Conservation (phyloP, 1,284 basidiomycete genomes). For the Ceratobasidium papillatum region DNA sequence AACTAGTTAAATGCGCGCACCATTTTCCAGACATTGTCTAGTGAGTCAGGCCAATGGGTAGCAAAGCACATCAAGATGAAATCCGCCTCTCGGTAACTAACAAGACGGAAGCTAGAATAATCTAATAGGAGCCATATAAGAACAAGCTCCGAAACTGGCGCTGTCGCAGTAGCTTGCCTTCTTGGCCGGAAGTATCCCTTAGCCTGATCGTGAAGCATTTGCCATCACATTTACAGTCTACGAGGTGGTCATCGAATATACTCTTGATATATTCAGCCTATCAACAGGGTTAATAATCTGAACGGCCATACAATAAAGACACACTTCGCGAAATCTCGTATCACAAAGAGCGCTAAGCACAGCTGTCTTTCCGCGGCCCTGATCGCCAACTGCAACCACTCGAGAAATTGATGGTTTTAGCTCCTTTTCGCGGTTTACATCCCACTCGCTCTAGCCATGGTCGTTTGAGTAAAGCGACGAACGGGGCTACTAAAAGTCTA, state of each 20-base stretch:
- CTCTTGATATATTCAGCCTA: slow-evolving; percentile 77
- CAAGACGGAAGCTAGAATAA: slow-evolving; percentile 89
- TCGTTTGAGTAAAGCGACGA: background rate
- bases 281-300: background rate
- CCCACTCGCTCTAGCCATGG: too few species aligned
- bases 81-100: slow-evolving; percentile 91
- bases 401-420: too few species aligned
- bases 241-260: slow-evolving; percentile 91
- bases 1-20: too few species aligned
- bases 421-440: too few species aligned
- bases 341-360: too few species aligned
- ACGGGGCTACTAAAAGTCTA: background rate
- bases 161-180: slow-evolving; percentile 55
- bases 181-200: slow-evolving; percentile 96
- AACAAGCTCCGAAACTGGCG: slow-evolving; percentile 7
- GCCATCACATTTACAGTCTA: slow-evolving; percentile 89
- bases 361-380: too few species aligned
- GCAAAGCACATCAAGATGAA: slow-evolving; percentile 95
- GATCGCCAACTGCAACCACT: too few species aligned
- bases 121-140: slow-evolving; percentile 51
- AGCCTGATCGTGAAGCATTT: slow-evolving; percentile 92
- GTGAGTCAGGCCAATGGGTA: slow-evolving; percentile 88
- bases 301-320: background rate
- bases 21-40: slow-evolving; percentile 97
- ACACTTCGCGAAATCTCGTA: background rate